Evolutionary conservation across 768 basidiomycete genomes (phyloP), one percentile per base, ranked within the genome.

Genomic region (Lentinula lateritia): DNA sequence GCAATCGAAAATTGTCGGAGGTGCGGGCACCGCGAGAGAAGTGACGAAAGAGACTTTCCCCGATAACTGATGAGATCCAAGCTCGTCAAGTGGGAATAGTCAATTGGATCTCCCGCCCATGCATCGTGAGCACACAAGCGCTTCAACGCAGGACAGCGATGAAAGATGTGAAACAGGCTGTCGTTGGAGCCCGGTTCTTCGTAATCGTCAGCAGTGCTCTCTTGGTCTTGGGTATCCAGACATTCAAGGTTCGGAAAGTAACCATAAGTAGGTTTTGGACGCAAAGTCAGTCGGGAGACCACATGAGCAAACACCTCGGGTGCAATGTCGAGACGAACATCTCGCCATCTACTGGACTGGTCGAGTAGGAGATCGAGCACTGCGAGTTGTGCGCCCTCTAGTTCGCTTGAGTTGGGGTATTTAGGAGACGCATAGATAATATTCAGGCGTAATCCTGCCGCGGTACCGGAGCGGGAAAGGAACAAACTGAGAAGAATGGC

Each of bases 201-300:
- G 18, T 54, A 20, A 13, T 54, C 13, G 5, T 35, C 12, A n/a
- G 15, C 13, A n/a, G 32, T 20, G 6, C 35, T 39, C 8, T n/a
- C 53, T 23, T 54, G 53, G 13, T 54, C 38, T 13, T 6, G 10
- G 53, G 23, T 39, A 39, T 54, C 13, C 38, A 54, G 35, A 20
- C 20, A 16, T 23, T 38, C 38, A n/a, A 54, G 53, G 53, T 54
- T 54, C n/a, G 53, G 53, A 39, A 54, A 54, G 38, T 54, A 54
- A 5, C 53, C 53, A 6, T 23, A 6, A 20, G 3, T 10, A 54
- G 53, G 53, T 36, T 41, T 54, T 6, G 9, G 23, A 12, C 38
- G n/a, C 10, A 39, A 15, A 13, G 13, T 10, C 53, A 54, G 18
- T 10, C 18, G 6, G 10, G n/a, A 20, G 53, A 54, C 36, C 20